Base-by-base conservation (phyloP, 495 filamentous ascomycete species). In the Apodospora peruviana region DNA sequence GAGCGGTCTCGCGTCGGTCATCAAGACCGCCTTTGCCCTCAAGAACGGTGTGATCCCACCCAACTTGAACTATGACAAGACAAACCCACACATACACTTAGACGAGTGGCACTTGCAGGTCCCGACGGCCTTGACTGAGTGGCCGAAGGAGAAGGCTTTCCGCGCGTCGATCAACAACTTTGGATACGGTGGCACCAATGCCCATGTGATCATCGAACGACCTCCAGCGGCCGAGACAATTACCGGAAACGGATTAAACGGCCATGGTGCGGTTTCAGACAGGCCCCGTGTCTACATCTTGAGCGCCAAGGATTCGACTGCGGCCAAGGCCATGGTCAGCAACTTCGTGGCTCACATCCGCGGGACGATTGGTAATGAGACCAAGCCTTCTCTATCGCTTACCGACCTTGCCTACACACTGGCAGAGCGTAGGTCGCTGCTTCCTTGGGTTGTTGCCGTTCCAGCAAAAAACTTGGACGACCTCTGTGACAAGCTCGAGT, bases 131-230 rank as follows among this genome's bases (percentile, higher is more conserved):
- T 32, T 37, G 42, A 57, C 57, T 4, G 11, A 58, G 3, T 73
- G 62, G 68, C 73, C 73, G 24, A 41, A 18, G 1, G 19, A 40
- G 7, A 21, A 32, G 2, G 16, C 69, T 1, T 66, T 73, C 0
- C 65, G 79, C 18, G 61, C 66, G 1, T 74, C 70, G 2, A 62
- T 84, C 12, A 83, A 79, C 47, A 78, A 68, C 11, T 83, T 78
- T 43, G 81, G 82, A 0, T 81, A 72, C 80, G 40, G 40, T 43
- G 40, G 9, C 11, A 24, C 40, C 1, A 43, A 43, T 24, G 40
- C 11, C 22, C 17, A 21, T 43, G 3, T 19, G 5, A 43, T 32
- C 14, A 21, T 24, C 11, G 40, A 1, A 43, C 40, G 9, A 17
- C 40, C 11, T 16, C 11, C 40, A 10, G n/a, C n/a, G n/a, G n/a